Evolutionary conservation across 106 monocot species (phyloP).

Genomic region (Dioscorea zingiberensis): DNA sequence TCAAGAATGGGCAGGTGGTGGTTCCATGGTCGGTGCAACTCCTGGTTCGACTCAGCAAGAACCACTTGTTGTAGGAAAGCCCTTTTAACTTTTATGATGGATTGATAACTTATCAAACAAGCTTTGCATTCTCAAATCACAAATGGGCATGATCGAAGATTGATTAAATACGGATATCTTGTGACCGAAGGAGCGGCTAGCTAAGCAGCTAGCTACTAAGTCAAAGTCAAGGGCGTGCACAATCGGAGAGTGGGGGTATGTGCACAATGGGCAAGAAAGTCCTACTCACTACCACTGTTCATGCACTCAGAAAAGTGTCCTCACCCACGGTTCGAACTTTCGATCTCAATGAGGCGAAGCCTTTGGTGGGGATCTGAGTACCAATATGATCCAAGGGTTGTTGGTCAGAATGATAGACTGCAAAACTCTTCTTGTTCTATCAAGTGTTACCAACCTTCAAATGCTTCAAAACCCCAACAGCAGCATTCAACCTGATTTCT

Average conservation of each 20-base stretch:
- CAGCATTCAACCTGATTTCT: slow-evolving; percentile 86
- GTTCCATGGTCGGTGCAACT: slow-evolving; percentile 95
- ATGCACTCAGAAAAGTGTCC: no score
- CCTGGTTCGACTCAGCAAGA: slow-evolving; percentile 79
- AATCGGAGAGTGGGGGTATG: no score
- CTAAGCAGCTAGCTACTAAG: no score
- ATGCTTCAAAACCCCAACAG: slow-evolving; percentile 80
- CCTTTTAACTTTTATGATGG: slow-evolving; percentile 99
- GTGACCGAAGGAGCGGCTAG: no score
- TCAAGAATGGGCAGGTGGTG: slow-evolving; percentile 99
- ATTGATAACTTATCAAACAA: slow-evolving; percentile 75
- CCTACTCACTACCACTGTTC: no score
- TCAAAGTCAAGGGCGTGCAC: no score
- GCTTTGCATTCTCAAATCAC: slow-evolving; percentile 86
- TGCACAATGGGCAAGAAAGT: no score
- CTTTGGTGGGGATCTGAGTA: no score
- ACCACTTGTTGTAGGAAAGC: slow-evolving; percentile 88
- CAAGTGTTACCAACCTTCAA: slow-evolving; percentile 81
- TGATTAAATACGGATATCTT: slow-evolving; percentile 90
- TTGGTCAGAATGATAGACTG: slow-evolving; percentile 98
- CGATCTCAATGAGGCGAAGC: no score
- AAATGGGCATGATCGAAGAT: slow-evolving; percentile 99
- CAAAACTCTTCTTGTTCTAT: slow-evolving; percentile 96
- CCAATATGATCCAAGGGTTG: no score
- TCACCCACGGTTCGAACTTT: no score